phyloP scores from a whole-genome alignment of 805 yeast species.

The Candida insectalens region DNA sequence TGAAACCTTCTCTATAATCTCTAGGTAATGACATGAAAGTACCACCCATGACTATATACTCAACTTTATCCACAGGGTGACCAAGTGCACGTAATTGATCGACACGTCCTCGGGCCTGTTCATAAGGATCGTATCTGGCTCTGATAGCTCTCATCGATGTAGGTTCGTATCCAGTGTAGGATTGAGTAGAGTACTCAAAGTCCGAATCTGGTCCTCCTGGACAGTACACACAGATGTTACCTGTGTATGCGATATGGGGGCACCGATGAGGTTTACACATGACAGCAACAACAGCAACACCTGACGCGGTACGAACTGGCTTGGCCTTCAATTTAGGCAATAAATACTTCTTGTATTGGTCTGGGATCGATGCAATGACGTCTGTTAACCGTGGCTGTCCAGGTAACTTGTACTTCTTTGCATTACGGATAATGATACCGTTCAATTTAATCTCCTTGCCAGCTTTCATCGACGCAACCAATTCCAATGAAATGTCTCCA shows the following conservation, averaged over 20 bases:
- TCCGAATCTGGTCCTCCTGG: constrained; percentile 99
- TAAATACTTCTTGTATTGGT: constrained; percentile 84
- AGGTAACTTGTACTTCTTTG: constrained; percentile 85
- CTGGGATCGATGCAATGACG: constrained; percentile 90
- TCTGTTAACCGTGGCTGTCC: constrained; percentile 93
- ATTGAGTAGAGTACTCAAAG: constrained; percentile 95
- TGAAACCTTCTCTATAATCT: constrained; percentile 83
- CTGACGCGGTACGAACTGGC: constrained; percentile 97
- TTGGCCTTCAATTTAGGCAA: constrained; percentile 95
- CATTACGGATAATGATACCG: constrained; percentile 74
- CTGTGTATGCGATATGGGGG: constrained; percentile 98
- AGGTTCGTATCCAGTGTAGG: constrained; percentile 97
- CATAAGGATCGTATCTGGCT: constrained; percentile 96
- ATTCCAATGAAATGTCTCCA: constrained; percentile 81
- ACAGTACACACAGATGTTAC: constrained; percentile 96
- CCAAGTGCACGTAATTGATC: constrained; percentile 94
- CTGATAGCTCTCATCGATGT: constrained; percentile 99
- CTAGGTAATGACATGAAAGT: constrained; percentile 93
- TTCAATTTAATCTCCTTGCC: constrained; percentile 80
- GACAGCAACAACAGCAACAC: constrained; percentile 98
- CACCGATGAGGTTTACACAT: constrained; percentile 99
- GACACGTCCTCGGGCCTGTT: constrained; percentile 95
- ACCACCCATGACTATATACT: constrained; percentile 97
- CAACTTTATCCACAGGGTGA: constrained; percentile 94
- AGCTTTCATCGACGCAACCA: constrained; percentile 61